Base-by-base conservation (phyloP, 352 stramenopile species). In the Globisporangium nagaii region DNA sequence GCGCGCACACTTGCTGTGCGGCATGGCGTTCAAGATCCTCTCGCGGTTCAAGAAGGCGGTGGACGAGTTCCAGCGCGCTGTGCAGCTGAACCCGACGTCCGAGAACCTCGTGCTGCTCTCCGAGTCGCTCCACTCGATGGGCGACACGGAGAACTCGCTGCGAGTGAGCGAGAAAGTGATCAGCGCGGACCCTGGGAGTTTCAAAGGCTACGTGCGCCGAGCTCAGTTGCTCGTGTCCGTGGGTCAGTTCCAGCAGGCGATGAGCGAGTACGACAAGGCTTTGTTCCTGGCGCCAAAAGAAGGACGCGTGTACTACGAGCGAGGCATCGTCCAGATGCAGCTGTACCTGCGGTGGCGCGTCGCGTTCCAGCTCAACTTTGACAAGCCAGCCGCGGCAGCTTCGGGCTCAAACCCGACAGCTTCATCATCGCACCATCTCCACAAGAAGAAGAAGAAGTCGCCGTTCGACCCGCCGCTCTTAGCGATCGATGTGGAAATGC, bases 71-170 rank as follows among this genome's bases (percentile, higher is more conserved):
- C 73, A 90, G 49, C 70, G 63, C 22, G 79, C 76, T 1, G 81
- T 81, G 22, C 55, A 68, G 13, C 59, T 84, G 3, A 77, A 84
- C 35, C 81, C 79, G 32, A 88, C 70, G 3, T 76, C 70, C 7
- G 81, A 86, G 30, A 92, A 92, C 45, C 63, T 92, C n/a, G 76
- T 88, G 20, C 35, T 92, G 42, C 58, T 92, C 1, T 92, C 81
- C 8, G 81, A 92, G 58, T 86, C 81, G 22, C 56, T 92, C 2
- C 81, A 92, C 52, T 90, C 81, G 11, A 71, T 90, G 49, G 81
- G 81, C 17, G 81, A 92, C 56, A 92, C 81, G 19, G 79, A 87
- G 50, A 88, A 88, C 56, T 87, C 81, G 51, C 51, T 90, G 48
- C 70, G 77, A 12, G 70, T 88, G 45, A 92, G 80, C 45, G 78